These are phyloP conservation scores for Amanita pallidorosea DNA, from an alignment of 768 basidiomycete species.

Conservation along the genomic window DNA sequence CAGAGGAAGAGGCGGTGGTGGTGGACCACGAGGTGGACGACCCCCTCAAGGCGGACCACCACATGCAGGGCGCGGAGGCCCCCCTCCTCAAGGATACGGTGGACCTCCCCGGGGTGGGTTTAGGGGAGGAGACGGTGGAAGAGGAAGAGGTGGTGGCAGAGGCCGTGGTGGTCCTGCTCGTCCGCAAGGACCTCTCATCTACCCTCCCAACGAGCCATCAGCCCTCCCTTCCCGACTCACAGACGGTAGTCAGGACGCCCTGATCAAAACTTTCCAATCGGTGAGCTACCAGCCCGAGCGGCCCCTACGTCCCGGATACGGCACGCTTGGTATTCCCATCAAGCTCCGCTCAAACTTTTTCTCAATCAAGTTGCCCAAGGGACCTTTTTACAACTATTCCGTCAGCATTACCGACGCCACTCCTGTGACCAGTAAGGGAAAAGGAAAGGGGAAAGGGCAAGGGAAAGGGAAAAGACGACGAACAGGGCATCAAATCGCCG, in stretches of 20 bases:
- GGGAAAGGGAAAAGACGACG: conserved; percentile 14
- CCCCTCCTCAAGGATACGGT: too few relatives aligned
- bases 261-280: conserved; percentile 27
- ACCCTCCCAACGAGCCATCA: conserved; percentile 22
- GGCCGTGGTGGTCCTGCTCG: conserved; percentile 9
- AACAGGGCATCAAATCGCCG: conserved; percentile 3
- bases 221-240: conserved; percentile 25
- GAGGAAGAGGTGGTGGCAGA: neutral
- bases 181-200: neutral
- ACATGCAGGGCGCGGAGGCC: too few relatives aligned
- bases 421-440: conserved; percentile 13
- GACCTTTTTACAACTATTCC: conserved; percentile 43
- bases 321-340: conserved; percentile 35
- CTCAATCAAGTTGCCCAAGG: conserved; percentile 34
- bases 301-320: conserved; percentile 48
- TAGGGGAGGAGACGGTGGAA: conserved; percentile 8
- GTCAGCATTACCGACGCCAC: conserved; percentile 41
- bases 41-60: too few relatives aligned
- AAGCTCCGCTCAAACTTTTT: conserved; percentile 57
- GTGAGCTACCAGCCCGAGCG: conserved; percentile 21
- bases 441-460: neutral
- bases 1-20: conserved; percentile 18
- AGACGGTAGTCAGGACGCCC: conserved; percentile 20
- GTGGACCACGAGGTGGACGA: neutral
- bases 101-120: conserved; percentile 14